Evolutionary conservation across 345 rosid genomes (phyloP).

Genomic region (Camelina neglecta): DNA sequence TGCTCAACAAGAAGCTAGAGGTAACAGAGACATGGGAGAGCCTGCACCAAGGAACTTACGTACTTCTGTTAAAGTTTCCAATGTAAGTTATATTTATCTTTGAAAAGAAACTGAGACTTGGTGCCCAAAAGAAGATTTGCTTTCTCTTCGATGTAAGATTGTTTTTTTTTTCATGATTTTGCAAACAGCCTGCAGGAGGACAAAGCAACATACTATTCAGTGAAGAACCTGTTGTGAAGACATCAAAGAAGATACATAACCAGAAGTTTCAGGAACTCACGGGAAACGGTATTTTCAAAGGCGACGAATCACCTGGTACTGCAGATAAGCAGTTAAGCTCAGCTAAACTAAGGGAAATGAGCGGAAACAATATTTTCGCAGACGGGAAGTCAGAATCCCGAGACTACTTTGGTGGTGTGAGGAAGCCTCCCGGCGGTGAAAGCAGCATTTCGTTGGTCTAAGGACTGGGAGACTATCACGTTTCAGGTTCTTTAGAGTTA

Average conservation of each 20-base stretch:
- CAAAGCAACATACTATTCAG: conserved; percentile 68
- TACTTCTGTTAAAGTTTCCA: conserved; percentile 75
- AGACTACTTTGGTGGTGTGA: conserved; percentile 76
- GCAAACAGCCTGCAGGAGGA: conserved; percentile 75
- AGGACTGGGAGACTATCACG: background rate
- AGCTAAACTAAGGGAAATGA: conserved; percentile 83
- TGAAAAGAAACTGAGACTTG: background rate
- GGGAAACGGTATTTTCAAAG: conserved; percentile 79
- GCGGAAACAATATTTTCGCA: conserved; percentile 78
- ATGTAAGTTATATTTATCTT: conserved; percentile 50
- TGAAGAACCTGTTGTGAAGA: conserved; percentile 66
- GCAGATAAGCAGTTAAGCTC: conserved; percentile 72
- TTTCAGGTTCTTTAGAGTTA: conserved; percentile 25
- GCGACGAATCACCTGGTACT: conserved; percentile 63
- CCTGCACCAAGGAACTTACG: conserved; percentile 71
- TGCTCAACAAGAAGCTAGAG: conserved; percentile 60
- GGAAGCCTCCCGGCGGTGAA: conserved; percentile 93
- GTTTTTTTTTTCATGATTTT: background rate
- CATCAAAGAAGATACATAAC: conserved; percentile 76
- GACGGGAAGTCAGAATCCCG: conserved; percentile 78
- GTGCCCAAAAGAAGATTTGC: background rate
- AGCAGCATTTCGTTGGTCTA: conserved; percentile 67
- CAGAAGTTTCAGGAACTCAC: conserved; percentile 79
- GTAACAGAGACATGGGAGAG: conserved; percentile 66
- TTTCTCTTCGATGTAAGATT: background rate